Evolutionary conservation across 352 stramenopile genomes (phyloP), one percentile per base, ranked within the genome.

Genomic region (Phytophthora pisi): DNA sequence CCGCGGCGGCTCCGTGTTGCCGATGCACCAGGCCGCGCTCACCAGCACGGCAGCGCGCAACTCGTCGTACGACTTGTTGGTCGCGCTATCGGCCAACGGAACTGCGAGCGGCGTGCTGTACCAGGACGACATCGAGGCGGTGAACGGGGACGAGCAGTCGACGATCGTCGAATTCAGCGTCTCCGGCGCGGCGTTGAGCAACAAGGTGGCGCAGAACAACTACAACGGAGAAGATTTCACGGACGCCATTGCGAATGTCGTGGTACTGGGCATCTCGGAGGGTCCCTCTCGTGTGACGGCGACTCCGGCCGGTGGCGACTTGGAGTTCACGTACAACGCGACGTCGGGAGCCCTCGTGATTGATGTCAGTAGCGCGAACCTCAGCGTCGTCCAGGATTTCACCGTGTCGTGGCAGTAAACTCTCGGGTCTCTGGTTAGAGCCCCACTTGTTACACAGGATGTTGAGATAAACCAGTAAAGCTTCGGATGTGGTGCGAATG

Each of bases 61-160:
- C 26, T 88, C 74, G 10, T 64, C 81, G 11, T 91, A 81, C 61
- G 71, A 83, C 26, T 66, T 91, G 3, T n/a, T 88, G 7, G 66
- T 91, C 7, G 81, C 81, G 5, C 58, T 86, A 5, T 43, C 64
- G 5, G 24, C 24, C 1, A 64, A 26, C 24, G 57, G 60, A n/a
- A 60, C 8, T 9, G 67, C 80, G 4, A 75, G 20, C 4, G 77
- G 80, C 38, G 66, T 87, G n/a, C 57, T 91, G 13, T 91, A 83
- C 50, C 42, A 87, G 56, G 82, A 89, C 24, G 77, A 86, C 49
- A 78, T 77, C 18, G 82, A 85, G 31, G 70, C 81, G 11, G 64
- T 89, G 5, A 60, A 42, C 23, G 67, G 36, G 10, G 36, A 13
- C 13, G 36, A 42, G 36, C 36, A 42, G 36, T 16, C 68, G 1